Evolutionary conservation across 2,329 filamentous ascomycete genomes (phyloP).

Genomic region (Alternaria rosae): DNA sequence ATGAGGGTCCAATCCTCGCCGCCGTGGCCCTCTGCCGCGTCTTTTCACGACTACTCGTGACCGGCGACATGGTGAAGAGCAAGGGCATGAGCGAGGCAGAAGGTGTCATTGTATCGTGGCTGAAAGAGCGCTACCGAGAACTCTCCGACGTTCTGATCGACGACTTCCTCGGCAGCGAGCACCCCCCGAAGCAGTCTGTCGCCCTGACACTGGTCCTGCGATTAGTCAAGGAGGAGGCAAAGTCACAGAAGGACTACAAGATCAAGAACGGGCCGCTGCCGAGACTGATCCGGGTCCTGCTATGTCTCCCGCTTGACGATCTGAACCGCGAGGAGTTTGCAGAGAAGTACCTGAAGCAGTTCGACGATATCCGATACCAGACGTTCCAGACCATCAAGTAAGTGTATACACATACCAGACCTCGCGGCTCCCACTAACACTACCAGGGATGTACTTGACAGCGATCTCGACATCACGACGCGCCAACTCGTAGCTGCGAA

Average conservation of each 20-base stretch:
- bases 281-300: slow-evolving; percentile 68
- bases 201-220: slow-evolving; percentile 83
- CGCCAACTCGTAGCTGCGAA: slow-evolving; percentile 52
- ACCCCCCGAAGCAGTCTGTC: slow-evolving; percentile 69
- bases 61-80: slow-evolving; percentile 72
- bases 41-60: slow-evolving; percentile 80
- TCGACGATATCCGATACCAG: slow-evolving; percentile 85
- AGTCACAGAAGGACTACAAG: slow-evolving; percentile 58
- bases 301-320: slow-evolving; percentile 65
- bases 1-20: slow-evolving; percentile 69
- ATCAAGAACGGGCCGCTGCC: slow-evolving; percentile 75
- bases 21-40: slow-evolving; percentile 84
- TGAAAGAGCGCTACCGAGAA: slow-evolving; percentile 76
- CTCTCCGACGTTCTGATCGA: slow-evolving; percentile 70
- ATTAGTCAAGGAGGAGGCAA: slow-evolving; percentile 76
- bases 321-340: slow-evolving; percentile 75
- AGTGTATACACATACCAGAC: slow-evolving; percentile 41
- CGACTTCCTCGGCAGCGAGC: slow-evolving; percentile 65
- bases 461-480: slow-evolving; percentile 32
- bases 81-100: slow-evolving; percentile 76
- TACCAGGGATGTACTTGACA: slow-evolving; percentile 34
- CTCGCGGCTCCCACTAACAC: neutral
- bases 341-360: slow-evolving; percentile 78
- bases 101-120: slow-evolving; percentile 75
- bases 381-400: slow-evolving; percentile 79